Evolutionary conservation across 192 early-diverging fungal genomes (phyloP), one percentile per base, ranked within the genome.

Genomic region (Rhizoclosmatium sp.): DNA sequence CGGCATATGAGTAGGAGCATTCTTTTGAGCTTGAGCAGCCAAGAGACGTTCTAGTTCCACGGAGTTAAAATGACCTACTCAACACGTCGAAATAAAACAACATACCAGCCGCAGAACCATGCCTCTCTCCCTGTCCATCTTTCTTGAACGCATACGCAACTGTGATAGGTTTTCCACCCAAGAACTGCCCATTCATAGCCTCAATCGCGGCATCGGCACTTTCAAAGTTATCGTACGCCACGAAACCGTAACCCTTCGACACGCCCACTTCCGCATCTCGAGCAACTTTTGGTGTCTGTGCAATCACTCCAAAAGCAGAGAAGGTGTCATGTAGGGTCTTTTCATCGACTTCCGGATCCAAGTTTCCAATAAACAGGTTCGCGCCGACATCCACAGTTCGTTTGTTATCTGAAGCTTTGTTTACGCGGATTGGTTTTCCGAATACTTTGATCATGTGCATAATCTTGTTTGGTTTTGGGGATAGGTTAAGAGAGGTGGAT

Each of bases 91-190:
- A 7, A 54, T 1, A 16, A 54, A 16, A 54, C 16, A 54, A n/a
- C 65, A 4, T 86, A 93, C 92, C 92, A 42, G 96, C 96, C 0
- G 95, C 95, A 47, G 93, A 94, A 68, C 98, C 98, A 78, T 99
- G 98, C 21, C 96, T 80, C 80, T 98, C 97, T 41, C 98, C 98
- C 83, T 96, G 96, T 41, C 96, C 96, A 76, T 99, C 98, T 85
- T 99, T 99, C 83, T 98, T 99, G 79, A 96, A 95, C 2, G 97
- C 96, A 86, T 96, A 99, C 16, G 86, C 85, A 5, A 98, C 97
- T 44, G 86, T 91, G 71, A 99, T 94, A 42, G 93, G 92, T 79
- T 97, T 97, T 81, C 96, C 95, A 83, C 94, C 95, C 82, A 99
- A 81, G 83, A 93, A 98, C 84, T 98, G 97, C 5, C 95, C 94